A percentile compares a stretch with the other conserved stretches of the same genome.
Conservation (phyloP, 345 rosid genomes). For the Eucalyptus rudis region DNA sequence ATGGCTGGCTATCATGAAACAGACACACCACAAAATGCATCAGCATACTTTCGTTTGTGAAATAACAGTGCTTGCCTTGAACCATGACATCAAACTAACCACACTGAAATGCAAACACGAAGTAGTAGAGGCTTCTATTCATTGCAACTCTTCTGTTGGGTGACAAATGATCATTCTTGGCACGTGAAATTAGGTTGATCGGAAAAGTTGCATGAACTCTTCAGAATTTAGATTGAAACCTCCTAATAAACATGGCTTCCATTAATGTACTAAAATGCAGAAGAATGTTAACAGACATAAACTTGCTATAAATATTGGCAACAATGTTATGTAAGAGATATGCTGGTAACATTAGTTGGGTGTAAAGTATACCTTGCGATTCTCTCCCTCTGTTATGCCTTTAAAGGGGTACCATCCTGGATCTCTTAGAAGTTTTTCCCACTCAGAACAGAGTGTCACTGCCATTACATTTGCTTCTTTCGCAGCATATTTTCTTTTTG, state of each 20-base stretch:
- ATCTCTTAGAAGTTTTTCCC: conserved; percentile 31
- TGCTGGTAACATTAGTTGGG: background rate
- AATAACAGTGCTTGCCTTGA: background rate
- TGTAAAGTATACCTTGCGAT: conserved; percentile 1
- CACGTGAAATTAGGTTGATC: background rate
- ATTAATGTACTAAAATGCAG: background rate
- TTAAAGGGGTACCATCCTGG: conserved; percentile 44
- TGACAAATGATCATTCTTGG: background rate
- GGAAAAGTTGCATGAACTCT: background rate
- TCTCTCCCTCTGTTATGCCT: conserved; percentile 9
- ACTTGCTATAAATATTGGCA: background rate
- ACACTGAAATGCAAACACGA: background rate
- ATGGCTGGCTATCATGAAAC: background rate
- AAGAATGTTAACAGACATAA: background rate
- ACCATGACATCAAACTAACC: background rate
- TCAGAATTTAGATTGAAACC: background rate
- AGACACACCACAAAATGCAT: background rate
- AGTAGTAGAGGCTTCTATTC: background rate
- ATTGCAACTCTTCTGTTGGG: background rate
- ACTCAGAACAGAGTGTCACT: conserved; percentile 22
- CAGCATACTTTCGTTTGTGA: background rate
- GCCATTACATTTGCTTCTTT: conserved; percentile 24
- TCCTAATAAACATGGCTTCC: background rate
- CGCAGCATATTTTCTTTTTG: conserved; percentile 16
- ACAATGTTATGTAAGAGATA: background rate